These are phyloP conservation scores for Mucor saturninus DNA, from an alignment of 371 early-diverging fungal species.

Conservation along the genomic window DNA sequence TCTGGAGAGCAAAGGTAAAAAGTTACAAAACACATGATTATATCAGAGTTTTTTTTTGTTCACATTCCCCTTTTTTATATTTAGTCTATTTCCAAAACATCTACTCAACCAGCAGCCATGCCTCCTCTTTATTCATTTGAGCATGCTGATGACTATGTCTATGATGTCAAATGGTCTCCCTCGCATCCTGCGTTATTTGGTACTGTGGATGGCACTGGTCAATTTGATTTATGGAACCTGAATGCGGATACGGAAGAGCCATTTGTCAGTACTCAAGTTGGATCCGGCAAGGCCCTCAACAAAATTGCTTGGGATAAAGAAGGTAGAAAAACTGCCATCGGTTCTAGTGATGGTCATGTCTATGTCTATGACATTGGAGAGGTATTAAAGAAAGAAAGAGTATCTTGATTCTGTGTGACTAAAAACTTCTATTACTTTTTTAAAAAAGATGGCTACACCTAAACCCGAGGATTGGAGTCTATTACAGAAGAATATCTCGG, in stretches of 20 bases:
- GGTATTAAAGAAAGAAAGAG: conserved; percentile 42
- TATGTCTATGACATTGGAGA: conserved; percentile 92
- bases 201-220: conserved; percentile 89
- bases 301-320: conserved; percentile 92
- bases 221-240: conserved; percentile 90
- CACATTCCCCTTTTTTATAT: not conserved
- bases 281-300: conserved; percentile 83
- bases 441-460: conserved; percentile 60
- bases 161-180: conserved; percentile 96
- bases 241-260: conserved; percentile 88
- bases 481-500: conserved; percentile 70
- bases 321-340: conserved; percentile 81
- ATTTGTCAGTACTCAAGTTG: conserved; percentile 68
- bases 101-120: conserved; percentile 61
- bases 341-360: conserved; percentile 88
- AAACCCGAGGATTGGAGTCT: conserved; percentile 72
- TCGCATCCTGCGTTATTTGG: conserved; percentile 93
- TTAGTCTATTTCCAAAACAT: conserved; percentile 67
- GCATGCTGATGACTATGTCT: conserved; percentile 92
- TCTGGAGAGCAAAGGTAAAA: conserved; percentile 87
- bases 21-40: not conserved
- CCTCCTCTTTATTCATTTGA: conserved; percentile 89
- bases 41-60: not conserved
- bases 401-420: not conserved
- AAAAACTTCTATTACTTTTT: not conserved